A percentile compares a stretch with the other conserved stretches of the same genome.
Conservation (phyloP, 805 yeast species). For the Hanseniaspora guilliermondii region DNA sequence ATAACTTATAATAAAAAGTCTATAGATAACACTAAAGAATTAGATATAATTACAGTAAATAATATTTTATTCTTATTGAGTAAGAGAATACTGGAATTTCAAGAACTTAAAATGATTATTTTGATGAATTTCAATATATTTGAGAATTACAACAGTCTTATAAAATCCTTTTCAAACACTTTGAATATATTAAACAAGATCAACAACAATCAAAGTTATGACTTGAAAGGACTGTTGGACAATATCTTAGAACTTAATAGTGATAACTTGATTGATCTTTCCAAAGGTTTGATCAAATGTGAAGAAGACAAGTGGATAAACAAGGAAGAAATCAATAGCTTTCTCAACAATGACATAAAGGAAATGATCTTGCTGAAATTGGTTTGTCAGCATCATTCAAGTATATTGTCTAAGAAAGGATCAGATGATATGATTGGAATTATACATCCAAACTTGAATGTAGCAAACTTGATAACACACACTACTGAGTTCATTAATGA, state of each 20-base stretch:
- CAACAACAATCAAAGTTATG: background rate
- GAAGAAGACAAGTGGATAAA: constrained; percentile 32
- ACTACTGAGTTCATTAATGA: constrained; percentile 71
- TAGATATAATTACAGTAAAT: constrained; percentile 3
- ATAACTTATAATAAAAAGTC: background rate
- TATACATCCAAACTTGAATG: constrained; percentile 53
- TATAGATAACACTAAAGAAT: background rate
- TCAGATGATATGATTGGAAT: constrained; percentile 46
- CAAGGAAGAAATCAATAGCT: constrained; percentile 40
- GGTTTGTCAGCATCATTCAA: constrained; percentile 73
- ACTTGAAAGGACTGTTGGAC: constrained; percentile 30
- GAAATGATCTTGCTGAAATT: constrained; percentile 82
- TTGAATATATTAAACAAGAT: constrained; percentile 4
- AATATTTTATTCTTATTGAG: constrained; percentile 2
- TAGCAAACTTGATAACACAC: constrained; percentile 48
- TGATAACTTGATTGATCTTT: constrained; percentile 69
- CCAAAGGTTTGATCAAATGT: constrained; percentile 71
- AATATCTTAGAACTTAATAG: constrained; percentile 63
- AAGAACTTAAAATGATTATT: constrained; percentile 6
- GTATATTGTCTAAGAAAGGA: constrained; percentile 32
- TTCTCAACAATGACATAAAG: constrained; percentile 62
- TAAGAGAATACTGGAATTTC: constrained; percentile 9
- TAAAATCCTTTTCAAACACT: constrained; percentile 1
- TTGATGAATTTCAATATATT: constrained; percentile 7
- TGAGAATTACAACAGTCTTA: constrained; percentile 9